phyloP scores from a whole-genome alignment of 805 yeast species.

The Schwanniomyces polymorphus region DNA sequence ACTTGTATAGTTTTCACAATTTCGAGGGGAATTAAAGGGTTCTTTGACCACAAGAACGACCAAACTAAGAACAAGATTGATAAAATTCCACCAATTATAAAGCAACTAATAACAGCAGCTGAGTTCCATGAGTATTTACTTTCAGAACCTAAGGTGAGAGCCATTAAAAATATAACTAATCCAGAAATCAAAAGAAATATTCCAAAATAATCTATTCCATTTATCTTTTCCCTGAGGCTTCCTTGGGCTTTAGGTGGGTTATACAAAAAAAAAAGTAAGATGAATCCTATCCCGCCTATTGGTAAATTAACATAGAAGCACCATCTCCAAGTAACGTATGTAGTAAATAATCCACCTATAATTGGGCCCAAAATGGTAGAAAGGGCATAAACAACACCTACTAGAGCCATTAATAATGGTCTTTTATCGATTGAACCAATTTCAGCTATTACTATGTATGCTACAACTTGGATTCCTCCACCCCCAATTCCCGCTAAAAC shows the following conservation, averaged over 20 bases:
- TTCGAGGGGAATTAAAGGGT: slow-evolving; percentile 46
- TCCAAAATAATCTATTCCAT: slow-evolving; percentile 45
- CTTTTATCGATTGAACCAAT: slow-evolving; percentile 31
- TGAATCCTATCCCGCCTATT: slow-evolving; percentile 52
- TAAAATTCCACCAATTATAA: slow-evolving; percentile 44
- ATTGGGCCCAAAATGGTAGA: slow-evolving; percentile 60
- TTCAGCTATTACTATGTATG: slow-evolving; percentile 30
- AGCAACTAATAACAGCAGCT: slow-evolving; percentile 47
- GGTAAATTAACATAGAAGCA: slow-evolving; percentile 71
- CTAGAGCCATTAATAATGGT: slow-evolving; percentile 31
- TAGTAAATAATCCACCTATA: slow-evolving; percentile 63
- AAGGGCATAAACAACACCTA: slow-evolving; percentile 45
- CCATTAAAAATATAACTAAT: slow-evolving; percentile 45
- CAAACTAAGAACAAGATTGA: slow-evolving; percentile 33
- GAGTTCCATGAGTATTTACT: slow-evolving; percentile 50
- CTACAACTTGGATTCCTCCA: slow-evolving; percentile 31
- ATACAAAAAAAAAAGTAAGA: slow-evolving; percentile 36
- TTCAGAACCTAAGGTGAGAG: slow-evolving; percentile 51
- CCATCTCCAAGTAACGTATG: slow-evolving; percentile 69
- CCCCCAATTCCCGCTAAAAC: slow-evolving; percentile 39
- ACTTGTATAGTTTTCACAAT: slow-evolving; percentile 40
- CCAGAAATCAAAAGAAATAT: slow-evolving; percentile 40
- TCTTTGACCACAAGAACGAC: slow-evolving; percentile 39
- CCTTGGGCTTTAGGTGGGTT: slow-evolving; percentile 47
- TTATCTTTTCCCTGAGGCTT: slow-evolving; percentile 33